Evolutionary conservation across 2,329 filamentous ascomycete species (phyloP), one percentile per base, ranked within the genome.

Genomic region (Chrysosporium keratinophilum): DNA sequence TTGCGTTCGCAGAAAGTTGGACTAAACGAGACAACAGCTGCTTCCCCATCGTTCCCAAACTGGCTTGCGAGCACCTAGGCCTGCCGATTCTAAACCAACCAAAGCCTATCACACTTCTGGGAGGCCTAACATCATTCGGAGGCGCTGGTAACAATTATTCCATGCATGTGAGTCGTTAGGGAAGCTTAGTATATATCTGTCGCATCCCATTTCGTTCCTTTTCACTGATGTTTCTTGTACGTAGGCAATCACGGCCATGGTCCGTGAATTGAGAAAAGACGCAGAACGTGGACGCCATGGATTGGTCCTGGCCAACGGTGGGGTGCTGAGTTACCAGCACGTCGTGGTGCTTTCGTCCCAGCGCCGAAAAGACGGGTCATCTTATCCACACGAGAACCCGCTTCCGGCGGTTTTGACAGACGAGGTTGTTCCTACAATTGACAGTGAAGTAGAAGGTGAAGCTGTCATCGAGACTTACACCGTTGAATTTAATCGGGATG

Each of bases 61-160:
- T 85, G 0, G 83, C 82, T 1, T 80, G 77, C 28, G 65, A 77
- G 1, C 80, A 85, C 63, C 73, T 86, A 0, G 74, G 74, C 0
- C 62, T 85, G 1, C 71, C 77, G 0, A 68, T 78, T 0, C 65
- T 65, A 0, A 64, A 71, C 1, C 62, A 71, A 1, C 31, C 65
- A 1, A 82, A 79, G 57, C 74, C 78, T 0, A 73, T 84, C 17
- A 84, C 80, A 0, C 65, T 85, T 0, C 71, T 86, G 0, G 83
- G 83, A 0, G 83, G 83, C 0, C 61, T 87, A 51, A 85, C 83
- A 3, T 83, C 78, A 0, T 86, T 86, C 55, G 83, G 83, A 0
- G 83, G 83, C 0, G 83, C 83, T 5, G 83, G 83, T 0, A 86
- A 86, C 58, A 85, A 85, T 52, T 86, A 86, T 56, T 83, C 80